Base-by-base conservation (phyloP, 2,329 filamentous ascomycete genomes). In the Grosmannia serpens region DNA sequence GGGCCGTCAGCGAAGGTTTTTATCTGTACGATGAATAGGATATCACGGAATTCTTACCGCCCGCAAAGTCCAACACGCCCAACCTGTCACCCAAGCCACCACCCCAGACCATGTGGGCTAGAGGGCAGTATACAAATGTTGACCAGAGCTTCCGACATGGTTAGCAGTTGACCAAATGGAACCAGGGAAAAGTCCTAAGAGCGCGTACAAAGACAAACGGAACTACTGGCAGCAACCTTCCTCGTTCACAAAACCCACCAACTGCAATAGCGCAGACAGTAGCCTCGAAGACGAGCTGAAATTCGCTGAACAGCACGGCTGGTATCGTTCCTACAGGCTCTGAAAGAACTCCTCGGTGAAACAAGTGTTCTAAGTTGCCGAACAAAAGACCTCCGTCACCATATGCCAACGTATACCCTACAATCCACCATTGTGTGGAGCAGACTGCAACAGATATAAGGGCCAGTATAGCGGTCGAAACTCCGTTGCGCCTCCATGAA, bases 361-460 rank as follows among this genome's bases (percentile, higher is more conserved):
- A 92, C 67, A 96, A 95, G 73, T 94, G 87, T 65, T 85, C 80
- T 56, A 97, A 75, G 70, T 96, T 84, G 56, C 92, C 92, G 62
- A 79, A 73, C 68, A 97, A 96, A 75, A 88, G 96, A 56, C 88
- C 87, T 74, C 73, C 75, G 88, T 96, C 65, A 81, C 89, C 8
- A 85, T 88, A 96, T 56, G 92, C 91, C 63, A 97, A 78, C 11
- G 92, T 95, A 74, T 96, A 97, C 44, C 92, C 94, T 91, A 92
- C 96, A 73, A 97, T 96, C 70, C 96, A 97, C 92, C 94, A 97
- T 76, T 97, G 94, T 77, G 97, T 96, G 59, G 88, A 87, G 71
- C 96, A 81, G 70, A 97, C 85, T 52, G 88, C 91, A 69, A 88
- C 87, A 53, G 91, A 92, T 70, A 87, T 91, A 87, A 97, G 92